These are phyloP conservation scores for Aspergillus brunneoviolaceus DNA, from an alignment of 2,329 filamentous ascomycete genomes.

Conservation along the genomic window DNA sequence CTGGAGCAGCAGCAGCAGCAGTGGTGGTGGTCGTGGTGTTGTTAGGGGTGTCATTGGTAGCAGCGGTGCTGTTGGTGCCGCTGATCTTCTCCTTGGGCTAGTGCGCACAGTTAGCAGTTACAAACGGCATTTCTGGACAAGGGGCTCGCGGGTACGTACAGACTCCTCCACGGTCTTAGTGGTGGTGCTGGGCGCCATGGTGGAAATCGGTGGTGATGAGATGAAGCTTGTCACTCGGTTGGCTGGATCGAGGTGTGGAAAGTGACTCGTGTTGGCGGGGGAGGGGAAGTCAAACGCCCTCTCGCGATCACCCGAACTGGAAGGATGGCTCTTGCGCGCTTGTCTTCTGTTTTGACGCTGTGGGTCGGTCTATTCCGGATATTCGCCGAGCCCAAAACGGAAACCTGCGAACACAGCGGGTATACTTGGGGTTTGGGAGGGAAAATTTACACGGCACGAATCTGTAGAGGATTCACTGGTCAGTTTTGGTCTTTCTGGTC, in stretches of 20 bases:
- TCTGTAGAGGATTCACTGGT: slow-evolving; percentile 20
- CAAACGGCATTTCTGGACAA: background rate
- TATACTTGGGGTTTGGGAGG: slow-evolving; percentile 5
- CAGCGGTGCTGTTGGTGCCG: background rate
- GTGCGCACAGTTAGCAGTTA: slow-evolving; percentile 10
- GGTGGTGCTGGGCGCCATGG: slow-evolving; percentile 31
- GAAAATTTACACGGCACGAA: slow-evolving; percentile 17
- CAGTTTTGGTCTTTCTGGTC: slow-evolving; percentile 16
- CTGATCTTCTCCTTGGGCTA: slow-evolving; percentile 43
- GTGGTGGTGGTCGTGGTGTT: background rate
- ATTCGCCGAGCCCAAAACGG: background rate
- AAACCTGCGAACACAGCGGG: slow-evolving; percentile 1
- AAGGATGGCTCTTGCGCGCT: slow-evolving; percentile 1
- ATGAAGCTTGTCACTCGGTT: background rate
- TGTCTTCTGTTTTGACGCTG: background rate
- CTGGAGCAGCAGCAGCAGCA: background rate
- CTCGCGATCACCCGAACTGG: background rate
- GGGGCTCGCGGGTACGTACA: slow-evolving; percentile 18
- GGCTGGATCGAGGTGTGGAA: background rate
- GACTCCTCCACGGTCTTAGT: slow-evolving; percentile 28
- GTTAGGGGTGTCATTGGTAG: background rate
- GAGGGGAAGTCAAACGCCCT: slow-evolving; percentile 6
- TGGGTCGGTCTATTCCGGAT: slow-evolving; percentile 1
- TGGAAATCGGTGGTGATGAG: slow-evolving; percentile 6
- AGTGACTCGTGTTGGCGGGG: background rate